Evolutionary conservation across 176 grass and related monocot species (phyloP), one percentile per base, ranked within the genome.

Genomic region (Rhynchospora breviuscula): DNA sequence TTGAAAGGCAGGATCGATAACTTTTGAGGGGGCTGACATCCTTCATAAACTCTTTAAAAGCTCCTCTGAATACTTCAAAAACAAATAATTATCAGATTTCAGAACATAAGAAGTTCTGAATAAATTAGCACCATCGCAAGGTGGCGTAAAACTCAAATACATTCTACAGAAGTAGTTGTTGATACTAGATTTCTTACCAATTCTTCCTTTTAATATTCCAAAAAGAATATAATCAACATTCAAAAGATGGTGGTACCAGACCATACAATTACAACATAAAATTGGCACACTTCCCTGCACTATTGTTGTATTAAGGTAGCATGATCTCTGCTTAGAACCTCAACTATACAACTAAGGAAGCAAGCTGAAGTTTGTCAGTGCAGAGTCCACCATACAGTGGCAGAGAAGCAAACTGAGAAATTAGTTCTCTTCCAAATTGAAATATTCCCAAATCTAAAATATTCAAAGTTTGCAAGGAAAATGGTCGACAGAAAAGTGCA

Each of bases 1-100:
- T 45, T 84, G 80, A 46, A 88, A 88, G 62, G 81, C 81, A 59
- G 86, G 86, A 88, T 88, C 86, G 54, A 82, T 49, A 74, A 25
- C 22, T 84, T 88, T 88, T 57, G 80, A 67, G 56, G 85, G 44
- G 45, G 11, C 7, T 65, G 80, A 65, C 86, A 88, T 88, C 29
- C 67, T 58, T 33, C 79, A 57, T 31, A n/a, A 63, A 46, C 35
- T 62, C 58, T 75, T 25, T 47, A 48, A 19, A 53, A 75, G 47
- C 47, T 75, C 9, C 71, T 48, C 47, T 26, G 21, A 76, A 76
- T 53, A 22, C 26, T 76, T 48, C 53, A 48, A 76, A 76, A 72
- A 76, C 52, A 22, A 2, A 54, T 54, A 76, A 19, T 12, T 12
- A 8, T 15, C 47, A 76, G 21, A 76, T 54, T 51, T 76, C 53